phyloP scores from a whole-genome alignment of 2,329 filamentous ascomycete species.

The Leptoxyphium fumago region DNA sequence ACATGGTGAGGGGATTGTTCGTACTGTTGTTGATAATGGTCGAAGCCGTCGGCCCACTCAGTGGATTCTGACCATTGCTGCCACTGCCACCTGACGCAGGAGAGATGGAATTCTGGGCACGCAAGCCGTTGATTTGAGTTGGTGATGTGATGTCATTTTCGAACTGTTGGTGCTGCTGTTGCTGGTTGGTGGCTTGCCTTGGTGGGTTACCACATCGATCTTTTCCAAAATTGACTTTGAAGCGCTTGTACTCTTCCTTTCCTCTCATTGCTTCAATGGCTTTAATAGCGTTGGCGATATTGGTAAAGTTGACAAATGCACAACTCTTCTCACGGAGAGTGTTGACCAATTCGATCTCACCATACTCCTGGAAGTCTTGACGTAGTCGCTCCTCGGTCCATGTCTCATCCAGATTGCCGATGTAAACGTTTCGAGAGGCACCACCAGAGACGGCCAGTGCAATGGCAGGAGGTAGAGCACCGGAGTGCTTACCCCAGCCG shows the following conservation, averaged over 20 bases:
- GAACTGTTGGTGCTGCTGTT: slow-evolving; percentile 41
- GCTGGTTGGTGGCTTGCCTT: slow-evolving; percentile 56
- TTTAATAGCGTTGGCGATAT: slow-evolving; percentile 99
- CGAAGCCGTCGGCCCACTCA: slow-evolving; percentile 50
- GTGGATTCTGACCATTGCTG: slow-evolving; percentile 46
- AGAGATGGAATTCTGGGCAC: slow-evolving; percentile 45
- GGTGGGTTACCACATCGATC: slow-evolving; percentile 95
- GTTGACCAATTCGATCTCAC: slow-evolving; percentile 96
- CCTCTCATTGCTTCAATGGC: slow-evolving; percentile 91
- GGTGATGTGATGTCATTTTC: slow-evolving; percentile 41
- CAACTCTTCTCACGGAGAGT: slow-evolving; percentile 96
- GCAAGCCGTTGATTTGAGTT: slow-evolving; percentile 39
- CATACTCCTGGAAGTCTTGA: slow-evolving; percentile 93
- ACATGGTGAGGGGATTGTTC: slow-evolving; percentile 86
- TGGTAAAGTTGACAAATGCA: slow-evolving; percentile 98
- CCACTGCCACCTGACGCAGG: slow-evolving; percentile 40
- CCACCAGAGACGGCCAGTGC: slow-evolving; percentile 90
- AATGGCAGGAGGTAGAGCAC: slow-evolving; percentile 87
- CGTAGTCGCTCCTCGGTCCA: slow-evolving; percentile 93
- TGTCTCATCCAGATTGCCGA: slow-evolving; percentile 91
- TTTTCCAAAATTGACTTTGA: slow-evolving; percentile 99
- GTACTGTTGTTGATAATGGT: slow-evolving; percentile 62
- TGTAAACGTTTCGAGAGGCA: slow-evolving; percentile 95
- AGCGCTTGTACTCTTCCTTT: slow-evolving; percentile 91
- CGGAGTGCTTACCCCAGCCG: slow-evolving; percentile 98